Percentiles rank a stretch among this genome's conserved stretches.
phyloP scores from a whole-genome alignment of 2,329 filamentous ascomycete genomes.

The Coleophoma crateriformis region DNA sequence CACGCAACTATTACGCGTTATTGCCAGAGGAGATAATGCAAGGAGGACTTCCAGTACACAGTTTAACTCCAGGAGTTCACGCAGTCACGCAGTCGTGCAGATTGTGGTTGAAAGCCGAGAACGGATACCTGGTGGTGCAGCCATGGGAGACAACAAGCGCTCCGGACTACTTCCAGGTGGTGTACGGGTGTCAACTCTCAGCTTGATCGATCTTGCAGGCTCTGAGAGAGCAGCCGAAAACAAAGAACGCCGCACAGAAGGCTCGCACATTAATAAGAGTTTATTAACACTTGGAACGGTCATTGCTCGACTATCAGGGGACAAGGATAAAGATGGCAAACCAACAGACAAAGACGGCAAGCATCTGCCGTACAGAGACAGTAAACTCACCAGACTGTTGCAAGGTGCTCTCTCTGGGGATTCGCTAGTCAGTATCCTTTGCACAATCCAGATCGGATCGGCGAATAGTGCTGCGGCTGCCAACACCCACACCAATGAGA shows the following conservation, averaged over 20 bases:
- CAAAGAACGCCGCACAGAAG: slow-evolving; percentile 90
- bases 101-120: slow-evolving; percentile 97
- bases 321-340: slow-evolving; percentile 76
- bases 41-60: slow-evolving; percentile 90
- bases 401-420: slow-evolving; percentile 91
- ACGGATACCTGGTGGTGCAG: slow-evolving; percentile 53
- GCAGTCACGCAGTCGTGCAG: slow-evolving; percentile 96
- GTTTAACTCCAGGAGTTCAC: slow-evolving; percentile 93
- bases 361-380: slow-evolving; percentile 94
- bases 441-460: slow-evolving; percentile 87
- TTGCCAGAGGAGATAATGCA: slow-evolving; percentile 88
- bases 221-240: slow-evolving; percentile 94
- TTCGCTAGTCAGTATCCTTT: slow-evolving; percentile 94
- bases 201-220: slow-evolving; percentile 91
- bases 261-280: slow-evolving; percentile 98
- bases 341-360: slow-evolving; percentile 76
- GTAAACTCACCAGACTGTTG: slow-evolving; percentile 88
- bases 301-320: slow-evolving; percentile 84
- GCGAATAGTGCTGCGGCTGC: slow-evolving; percentile 65
- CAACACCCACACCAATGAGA: slow-evolving; percentile 77
- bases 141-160: slow-evolving; percentile 55
- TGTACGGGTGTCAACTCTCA: slow-evolving; percentile 90
- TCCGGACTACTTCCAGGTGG: slow-evolving; percentile 73
- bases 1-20: slow-evolving; percentile 89
- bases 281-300: slow-evolving; percentile 91